Evolutionary conservation across 2,329 filamentous ascomycete species (phyloP), one percentile per base, ranked within the genome.

Genomic region (Fusarium illudens): DNA sequence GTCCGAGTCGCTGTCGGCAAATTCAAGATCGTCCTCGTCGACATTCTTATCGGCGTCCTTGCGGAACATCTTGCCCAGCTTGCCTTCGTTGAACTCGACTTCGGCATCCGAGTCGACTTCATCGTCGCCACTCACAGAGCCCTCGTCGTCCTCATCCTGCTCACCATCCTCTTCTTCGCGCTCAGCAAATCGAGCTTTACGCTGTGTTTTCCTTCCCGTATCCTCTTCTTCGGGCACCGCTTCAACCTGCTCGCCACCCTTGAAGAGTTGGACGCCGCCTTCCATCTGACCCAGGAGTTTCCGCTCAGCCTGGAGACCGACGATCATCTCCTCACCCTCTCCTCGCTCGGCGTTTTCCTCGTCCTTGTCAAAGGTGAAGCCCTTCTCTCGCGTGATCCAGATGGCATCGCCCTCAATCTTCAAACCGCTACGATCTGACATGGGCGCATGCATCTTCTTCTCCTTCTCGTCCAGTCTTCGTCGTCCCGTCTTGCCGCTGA

Each of bases 401-500:
- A 99, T 94, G 8, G 95, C 94, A 79, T 99, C 96, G 64, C 97
- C 97, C 71, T 99, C 96, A 53, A 99, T 95, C 76, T 98, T 90
- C 12, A 99, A 88, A 73, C 96, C 96, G 69, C 94, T 96, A 32
- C 97, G 94, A 79, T 99, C 96, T 25, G 94, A 97, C 95, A 99
- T 98, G 32, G 96, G 96, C 3, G 96, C 96, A 79, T 97, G 96
- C 6, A 99, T 83, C 72, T 96, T 89, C 81, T 97, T 97, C 76
- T 99, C 95, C 80, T 98, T 99, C 76, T 99, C 96, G 30, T 96
- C 96, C 13, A 99, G 82, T 59, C 94, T 87, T 74, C 90, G 89
- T 67, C 94, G 85, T 37, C 90, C 90, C 32, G 90, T 90, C 79
- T 97, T 97, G 4, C 95, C 95, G 0, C 90, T 90, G 2, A 89